A percentile compares a stretch with the other conserved stretches of the same genome.
Evolutionary conservation across 2,329 filamentous ascomycete species (phyloP).

Genomic region (Fusarium coffeatum): DNA sequence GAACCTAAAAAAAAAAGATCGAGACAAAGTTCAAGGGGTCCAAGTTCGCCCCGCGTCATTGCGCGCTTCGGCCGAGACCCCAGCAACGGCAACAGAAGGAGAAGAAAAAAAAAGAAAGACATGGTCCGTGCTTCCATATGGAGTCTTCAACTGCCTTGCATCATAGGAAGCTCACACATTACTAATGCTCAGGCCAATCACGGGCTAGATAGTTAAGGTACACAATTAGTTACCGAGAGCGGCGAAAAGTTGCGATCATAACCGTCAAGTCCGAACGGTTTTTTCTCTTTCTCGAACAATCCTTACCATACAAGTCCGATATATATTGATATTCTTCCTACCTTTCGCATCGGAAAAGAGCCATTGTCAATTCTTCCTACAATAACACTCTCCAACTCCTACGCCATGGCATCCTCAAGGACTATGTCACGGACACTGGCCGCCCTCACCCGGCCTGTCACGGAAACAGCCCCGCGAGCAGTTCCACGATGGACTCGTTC

Average conservation of each 20-base stretch:
- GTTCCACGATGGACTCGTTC: constrained; percentile 46
- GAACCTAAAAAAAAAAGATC: constrained; percentile 5
- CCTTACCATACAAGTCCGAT: neutral
- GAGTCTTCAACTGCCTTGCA: constrained; percentile 39
- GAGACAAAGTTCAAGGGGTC: constrained; percentile 17
- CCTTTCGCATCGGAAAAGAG: neutral
- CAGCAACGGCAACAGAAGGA: neutral
- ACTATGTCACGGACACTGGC: constrained; percentile 43
- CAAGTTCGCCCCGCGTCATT: constrained; percentile 35
- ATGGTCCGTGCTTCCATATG: constrained; percentile 21
- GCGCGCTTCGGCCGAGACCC: constrained; percentile 22
- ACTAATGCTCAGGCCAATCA: constrained; percentile 50
- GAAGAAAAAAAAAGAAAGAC: neutral
- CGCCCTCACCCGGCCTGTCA: constrained; percentile 38
- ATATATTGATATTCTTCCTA: neutral
- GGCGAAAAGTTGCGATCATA: constrained; percentile 46
- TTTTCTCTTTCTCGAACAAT: constrained; percentile 5
- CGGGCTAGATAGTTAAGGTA: constrained; percentile 16
- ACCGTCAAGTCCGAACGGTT: constrained; percentile 29
- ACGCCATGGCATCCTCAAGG: constrained; percentile 45
- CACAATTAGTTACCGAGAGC: constrained; percentile 33
- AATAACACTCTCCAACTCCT: neutral
- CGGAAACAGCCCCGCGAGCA: constrained; percentile 38
- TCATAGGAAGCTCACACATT: constrained; percentile 49
- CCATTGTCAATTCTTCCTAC: neutral